Evolutionary conservation across 83 land plant genomes (phyloP), one percentile per base, ranked within the genome.

Genomic region (Picea mariana): DNA sequence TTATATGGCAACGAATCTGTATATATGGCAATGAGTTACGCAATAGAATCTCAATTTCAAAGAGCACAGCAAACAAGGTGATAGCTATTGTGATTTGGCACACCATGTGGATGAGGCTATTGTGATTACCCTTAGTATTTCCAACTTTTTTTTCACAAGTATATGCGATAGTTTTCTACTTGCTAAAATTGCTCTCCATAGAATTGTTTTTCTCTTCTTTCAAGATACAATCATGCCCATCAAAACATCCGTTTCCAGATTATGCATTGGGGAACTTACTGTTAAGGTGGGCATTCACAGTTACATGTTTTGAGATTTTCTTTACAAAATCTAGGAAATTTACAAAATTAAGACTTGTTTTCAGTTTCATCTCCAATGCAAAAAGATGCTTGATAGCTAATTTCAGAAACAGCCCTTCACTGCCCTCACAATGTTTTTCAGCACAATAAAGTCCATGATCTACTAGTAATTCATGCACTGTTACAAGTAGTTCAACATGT

Each of bases 391-490:
- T 92, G 61, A 93, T 95, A 82, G 95, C 92, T 87, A 93, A 81
- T 84, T 92, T 93, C 1, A 97, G 95, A 88, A 93, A 95, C 58
- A 85, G 81, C 42, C 97, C 98, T 85, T 94, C 98, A 67, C 38
- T 93, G 58, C 94, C 98, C 84, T 88, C 88, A 83, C 92, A 81
- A 79, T 85, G 86, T 59, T 86, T 91, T 60, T 93, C 94, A 78
- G 97, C 95, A 89, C 94, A 94, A 81, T 97, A 97, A 79, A 97
- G 92, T 21, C 97, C 99, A 84, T 88, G 86, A 59, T 94, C 99
- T 80, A 3, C 34, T 1, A 34, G 34, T 34, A 34, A 34, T 34
- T 34, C 34, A 34, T 34, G 34, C 34, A 34, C 34, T 34, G 34
- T 34, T 34, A 34, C 34, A 34, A 34, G 3, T 34, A 34, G 34